phyloP scores from a whole-genome alignment of 2,329 filamentous ascomycete genomes.

The Reticulascus tulasneorum region DNA sequence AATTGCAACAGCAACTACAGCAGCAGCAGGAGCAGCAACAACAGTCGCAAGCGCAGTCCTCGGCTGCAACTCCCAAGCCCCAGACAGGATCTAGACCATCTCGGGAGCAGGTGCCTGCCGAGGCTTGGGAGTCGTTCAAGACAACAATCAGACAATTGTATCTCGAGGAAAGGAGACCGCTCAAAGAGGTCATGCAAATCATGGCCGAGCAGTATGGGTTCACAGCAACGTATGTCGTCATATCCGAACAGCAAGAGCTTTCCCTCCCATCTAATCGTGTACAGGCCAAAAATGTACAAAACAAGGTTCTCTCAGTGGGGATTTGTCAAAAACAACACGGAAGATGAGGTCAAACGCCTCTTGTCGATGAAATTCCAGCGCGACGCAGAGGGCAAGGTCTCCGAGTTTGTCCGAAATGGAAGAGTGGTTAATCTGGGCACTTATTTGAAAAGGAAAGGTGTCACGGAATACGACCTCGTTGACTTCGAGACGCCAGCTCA shows the following conservation, averaged over 20 bases:
- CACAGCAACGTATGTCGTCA: conserved; percentile 41
- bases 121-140: conserved; percentile 46
- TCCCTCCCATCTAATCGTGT: conserved; percentile 8
- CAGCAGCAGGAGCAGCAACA: conserved; percentile 1
- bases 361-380: conserved; percentile 50
- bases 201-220: conserved; percentile 47
- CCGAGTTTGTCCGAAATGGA: conserved; percentile 49
- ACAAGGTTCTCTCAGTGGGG: conserved; percentile 53
- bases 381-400: conserved; percentile 49
- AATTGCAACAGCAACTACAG: too few species aligned
- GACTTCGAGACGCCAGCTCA: conserved; percentile 40
- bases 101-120: conserved; percentile 39
- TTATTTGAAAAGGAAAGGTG: conserved; percentile 49
- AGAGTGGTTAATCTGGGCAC: conserved; percentile 48
- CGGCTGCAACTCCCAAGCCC: conserved; percentile 22
- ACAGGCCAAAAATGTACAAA: conserved; percentile 52
- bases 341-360: conserved; percentile 47
- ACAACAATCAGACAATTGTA: conserved; percentile 41
- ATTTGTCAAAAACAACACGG: conserved; percentile 52
- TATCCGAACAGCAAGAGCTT: background rate
- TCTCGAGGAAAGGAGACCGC: conserved; percentile 43
- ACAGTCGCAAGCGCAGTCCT: background rate
- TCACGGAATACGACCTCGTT: conserved; percentile 48
- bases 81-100: conserved; percentile 31
- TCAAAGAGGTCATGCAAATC: conserved; percentile 50